These are phyloP conservation scores for Lobosporangium transversale DNA, from an alignment of 192 early-diverging fungal genomes.

Conservation along the genomic window DNA sequence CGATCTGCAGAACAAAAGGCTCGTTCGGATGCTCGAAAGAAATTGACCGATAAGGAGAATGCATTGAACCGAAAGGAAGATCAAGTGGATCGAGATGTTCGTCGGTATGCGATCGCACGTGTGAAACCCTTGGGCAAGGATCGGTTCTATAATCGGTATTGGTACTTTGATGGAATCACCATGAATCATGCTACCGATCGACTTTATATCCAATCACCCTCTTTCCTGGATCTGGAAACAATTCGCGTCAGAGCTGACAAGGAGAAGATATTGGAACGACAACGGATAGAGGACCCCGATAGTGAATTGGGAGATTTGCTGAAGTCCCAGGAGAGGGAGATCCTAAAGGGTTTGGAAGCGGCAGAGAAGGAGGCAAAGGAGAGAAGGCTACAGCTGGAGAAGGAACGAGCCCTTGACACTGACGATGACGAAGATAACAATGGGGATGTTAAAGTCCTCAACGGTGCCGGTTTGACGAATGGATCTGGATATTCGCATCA, in stretches of 20 bases:
- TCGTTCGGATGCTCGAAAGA: conserved; percentile 53
- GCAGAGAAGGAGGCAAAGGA: conserved; percentile 27
- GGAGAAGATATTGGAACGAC: conserved; percentile 30
- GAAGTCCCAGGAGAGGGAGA: conserved; percentile 48
- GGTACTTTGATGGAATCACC: conserved; percentile 88
- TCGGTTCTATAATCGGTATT: conserved; percentile 89
- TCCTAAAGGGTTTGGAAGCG: conserved; percentile 34
- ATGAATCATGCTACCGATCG: conserved; percentile 66
- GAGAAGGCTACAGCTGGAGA: conserved; percentile 32
- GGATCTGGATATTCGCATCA: conserved; percentile 5
- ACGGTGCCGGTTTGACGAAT: background rate
- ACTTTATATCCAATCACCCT: conserved; percentile 68
- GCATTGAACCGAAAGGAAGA: conserved; percentile 62
- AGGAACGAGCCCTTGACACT: conserved; percentile 60
- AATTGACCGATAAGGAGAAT: conserved; percentile 65
- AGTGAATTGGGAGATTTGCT: conserved; percentile 34
- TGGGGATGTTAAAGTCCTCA: background rate
- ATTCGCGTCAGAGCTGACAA: conserved; percentile 54
- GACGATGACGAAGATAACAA: conserved; percentile 31
- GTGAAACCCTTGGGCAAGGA: conserved; percentile 82
- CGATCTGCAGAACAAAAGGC: conserved; percentile 54
- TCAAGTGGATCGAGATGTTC: conserved; percentile 77
- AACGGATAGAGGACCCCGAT: conserved; percentile 22
- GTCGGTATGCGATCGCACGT: conserved; percentile 71
- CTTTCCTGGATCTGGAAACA: conserved; percentile 59